Evolutionary conservation across 306 rosid genomes (phyloP).

Genomic region (Glycyrrhiza uralensis): DNA sequence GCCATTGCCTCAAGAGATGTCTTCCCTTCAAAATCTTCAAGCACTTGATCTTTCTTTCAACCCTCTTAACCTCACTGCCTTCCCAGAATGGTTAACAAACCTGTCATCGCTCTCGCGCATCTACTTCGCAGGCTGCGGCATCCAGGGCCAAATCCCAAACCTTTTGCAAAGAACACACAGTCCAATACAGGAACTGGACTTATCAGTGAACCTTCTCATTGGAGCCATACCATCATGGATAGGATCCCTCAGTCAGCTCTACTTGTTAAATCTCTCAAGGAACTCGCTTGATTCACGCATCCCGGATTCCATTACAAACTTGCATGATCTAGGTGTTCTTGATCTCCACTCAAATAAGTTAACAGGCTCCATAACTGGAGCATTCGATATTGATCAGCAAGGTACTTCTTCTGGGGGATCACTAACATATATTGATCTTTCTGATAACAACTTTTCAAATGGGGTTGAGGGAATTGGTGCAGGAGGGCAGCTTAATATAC

Average conservation of each 20-base stretch:
- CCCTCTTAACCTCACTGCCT: conserved; percentile 41
- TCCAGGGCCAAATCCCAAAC: conserved; percentile 52
- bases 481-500: conserved; percentile 35
- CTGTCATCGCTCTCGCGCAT: conserved; percentile 44
- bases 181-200: conserved; percentile 63
- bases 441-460: conserved; percentile 51
- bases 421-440: conserved; percentile 51
- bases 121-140: conserved; percentile 57
- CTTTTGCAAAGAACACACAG: conserved; percentile 23
- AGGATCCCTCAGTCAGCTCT: conserved; percentile 50
- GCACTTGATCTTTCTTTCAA: conserved; percentile 60
- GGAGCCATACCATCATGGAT: conserved; percentile 65
- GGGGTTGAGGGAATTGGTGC: conserved; percentile 43
- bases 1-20: conserved; percentile 53
- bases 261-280: conserved; percentile 52
- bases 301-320: conserved; percentile 46
- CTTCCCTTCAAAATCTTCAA: conserved; percentile 57
- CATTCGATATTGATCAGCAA: conserved; percentile 34
- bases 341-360: conserved; percentile 72
- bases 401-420: conserved; percentile 37
- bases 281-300: conserved; percentile 54
- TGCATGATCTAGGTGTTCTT: conserved; percentile 44
- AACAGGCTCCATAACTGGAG: conserved; percentile 40
- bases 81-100: conserved; percentile 47
- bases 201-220: conserved; percentile 51